Base-by-base conservation (phyloP, 2,329 filamentous ascomycete species). In the Penicillium sp. region DNA sequence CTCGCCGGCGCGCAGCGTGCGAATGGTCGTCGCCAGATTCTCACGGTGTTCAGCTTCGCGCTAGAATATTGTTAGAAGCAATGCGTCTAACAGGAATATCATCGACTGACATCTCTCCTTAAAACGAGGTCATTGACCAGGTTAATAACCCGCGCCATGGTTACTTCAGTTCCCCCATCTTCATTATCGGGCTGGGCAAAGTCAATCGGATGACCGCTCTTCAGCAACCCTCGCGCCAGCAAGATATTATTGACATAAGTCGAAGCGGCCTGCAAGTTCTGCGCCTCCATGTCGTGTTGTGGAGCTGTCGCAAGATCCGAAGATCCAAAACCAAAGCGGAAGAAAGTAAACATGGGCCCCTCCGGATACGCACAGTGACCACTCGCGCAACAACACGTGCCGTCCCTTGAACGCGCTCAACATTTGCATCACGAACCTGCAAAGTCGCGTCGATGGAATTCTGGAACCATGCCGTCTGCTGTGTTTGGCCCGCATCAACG, bases 61-160 rank as follows among this genome's bases (percentile, higher is more conserved):
- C 88, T 95, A 70, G 42, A 33, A 27, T 9, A 10, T 28, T 51
- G 50, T 61, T 40, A 56, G 57, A 48, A 9, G 4, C 16, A 45
- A 48, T 44, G 43, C 33, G 25, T 41, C 52, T 45, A 24, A 5
- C 10, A 13, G 8, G 18, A 30, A n/a, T 45, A 50, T 20, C 18
- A 42, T 5, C 22, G 43, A 78, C 85, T 63, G 77, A 95, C 90
- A 70, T 99, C 94, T 77, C 92, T 84, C 60, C 92, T 84, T 54
- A 96, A 71, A 53, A 99, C 90, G 62, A 99, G 74, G 68, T 99
- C 94, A 72, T 99, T 96, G 44, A 99, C 85, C 22, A 99, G 81
- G 67, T 92, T 89, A 75, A 99, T 96, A 63, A 97, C 86, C 60
- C 85, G 84, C 18, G 88, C 87, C 85, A 94, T 92, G 16, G 88